phyloP scores from a whole-genome alignment of 2,329 filamentous ascomycete species.

The Cercospora sojina region DNA sequence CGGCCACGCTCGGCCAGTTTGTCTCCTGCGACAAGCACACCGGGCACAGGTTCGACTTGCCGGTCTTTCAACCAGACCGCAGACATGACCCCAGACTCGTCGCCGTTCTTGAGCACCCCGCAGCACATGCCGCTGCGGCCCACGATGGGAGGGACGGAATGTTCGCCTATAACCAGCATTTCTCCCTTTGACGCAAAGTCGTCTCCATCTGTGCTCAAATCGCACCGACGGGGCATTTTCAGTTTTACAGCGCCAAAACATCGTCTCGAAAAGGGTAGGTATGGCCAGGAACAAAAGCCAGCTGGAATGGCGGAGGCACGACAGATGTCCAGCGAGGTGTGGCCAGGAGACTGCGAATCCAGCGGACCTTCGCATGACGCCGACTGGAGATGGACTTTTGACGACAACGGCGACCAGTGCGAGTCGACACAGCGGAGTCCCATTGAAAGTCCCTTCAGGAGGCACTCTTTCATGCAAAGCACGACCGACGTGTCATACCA shows the following conservation, averaged over 20 bases:
- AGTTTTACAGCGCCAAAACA: slow-evolving; percentile 40
- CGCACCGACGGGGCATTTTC: slow-evolving; percentile 16
- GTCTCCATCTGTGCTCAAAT: slow-evolving; percentile 17
- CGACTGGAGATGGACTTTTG: background rate
- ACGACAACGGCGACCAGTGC: background rate
- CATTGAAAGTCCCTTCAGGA: slow-evolving; percentile 32
- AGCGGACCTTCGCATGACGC: background rate
- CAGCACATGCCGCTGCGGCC: slow-evolving; percentile 39
- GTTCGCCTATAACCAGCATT: slow-evolving; percentile 23
- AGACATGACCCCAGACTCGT: slow-evolving; percentile 39
- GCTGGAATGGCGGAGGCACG: background rate
- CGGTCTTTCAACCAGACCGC: slow-evolving; percentile 39
- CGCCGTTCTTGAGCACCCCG: slow-evolving; percentile 46
- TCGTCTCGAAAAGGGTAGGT: slow-evolving; percentile 54
- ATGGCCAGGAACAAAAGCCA: slow-evolving; percentile 33
- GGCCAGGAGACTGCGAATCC: background rate
- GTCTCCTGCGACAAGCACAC: slow-evolving; percentile 39
- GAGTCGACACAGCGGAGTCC: slow-evolving; percentile 13
- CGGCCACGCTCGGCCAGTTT: slow-evolving; percentile 46
- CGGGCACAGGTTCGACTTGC: slow-evolving; percentile 28
- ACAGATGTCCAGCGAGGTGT: background rate
- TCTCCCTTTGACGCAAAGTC: slow-evolving; percentile 22
- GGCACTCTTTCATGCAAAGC: slow-evolving; percentile 24
- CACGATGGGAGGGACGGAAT: slow-evolving; percentile 25
- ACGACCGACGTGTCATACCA: slow-evolving; percentile 14